phyloP scores from a whole-genome alignment of 176 grass and related monocot genomes.

The Carex myosuroides region DNA sequence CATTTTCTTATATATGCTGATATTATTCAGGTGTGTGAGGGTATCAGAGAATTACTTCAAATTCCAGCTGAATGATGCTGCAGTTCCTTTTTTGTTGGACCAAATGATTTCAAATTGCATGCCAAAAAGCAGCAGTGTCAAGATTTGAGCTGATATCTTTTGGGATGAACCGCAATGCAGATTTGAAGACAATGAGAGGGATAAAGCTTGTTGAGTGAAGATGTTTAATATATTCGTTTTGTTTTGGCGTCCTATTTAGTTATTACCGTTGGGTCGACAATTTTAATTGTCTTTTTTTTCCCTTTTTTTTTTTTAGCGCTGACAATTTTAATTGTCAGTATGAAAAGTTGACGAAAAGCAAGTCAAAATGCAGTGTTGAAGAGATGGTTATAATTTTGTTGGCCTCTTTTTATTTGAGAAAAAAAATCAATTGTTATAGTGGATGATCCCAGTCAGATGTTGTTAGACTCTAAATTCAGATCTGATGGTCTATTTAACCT shows the following conservation, averaged over 20 bases:
- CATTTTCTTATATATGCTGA: neutral
- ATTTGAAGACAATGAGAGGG: neutral
- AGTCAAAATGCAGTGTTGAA: neutral
- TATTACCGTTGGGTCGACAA: neutral
- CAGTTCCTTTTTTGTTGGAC: neutral
- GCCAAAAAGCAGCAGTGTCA: neutral
- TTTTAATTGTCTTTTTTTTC: no score
- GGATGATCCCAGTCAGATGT: neutral
- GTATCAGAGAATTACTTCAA: constrained; percentile 65
- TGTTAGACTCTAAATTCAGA: neutral
- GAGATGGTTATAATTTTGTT: neutral
- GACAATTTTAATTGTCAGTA: neutral
- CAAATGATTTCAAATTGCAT: constrained; percentile 1
- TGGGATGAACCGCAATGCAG: neutral
- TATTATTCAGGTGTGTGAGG: constrained; percentile 55
- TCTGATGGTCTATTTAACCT: no score
- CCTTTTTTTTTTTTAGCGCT: no score
- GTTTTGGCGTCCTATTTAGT: neutral
- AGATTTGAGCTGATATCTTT: neutral
- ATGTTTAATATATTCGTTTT: neutral
- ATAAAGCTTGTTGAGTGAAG: neutral
- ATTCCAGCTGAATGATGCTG: constrained; percentile 39
- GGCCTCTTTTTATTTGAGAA: neutral
- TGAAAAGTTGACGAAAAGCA: neutral
- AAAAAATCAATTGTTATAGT: neutral